Percentiles rank a stretch among this genome's conserved stretches.
These are phyloP conservation scores for Rhodosporidiobolus sp. DNA, from an alignment of 768 basidiomycete species.

Conservation along the genomic window DNA sequence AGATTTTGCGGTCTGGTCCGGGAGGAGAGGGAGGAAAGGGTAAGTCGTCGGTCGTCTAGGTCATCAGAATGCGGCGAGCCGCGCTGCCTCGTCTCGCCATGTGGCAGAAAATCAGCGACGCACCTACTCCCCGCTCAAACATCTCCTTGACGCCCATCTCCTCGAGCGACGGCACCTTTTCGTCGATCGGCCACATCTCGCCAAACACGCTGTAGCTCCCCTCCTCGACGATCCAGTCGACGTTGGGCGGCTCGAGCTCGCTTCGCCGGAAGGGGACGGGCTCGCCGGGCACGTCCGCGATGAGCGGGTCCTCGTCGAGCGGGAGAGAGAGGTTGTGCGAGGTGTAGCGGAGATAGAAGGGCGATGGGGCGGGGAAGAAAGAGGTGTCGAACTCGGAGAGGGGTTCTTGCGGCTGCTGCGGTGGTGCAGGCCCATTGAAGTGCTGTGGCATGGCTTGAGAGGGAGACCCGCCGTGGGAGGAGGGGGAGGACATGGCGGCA, in stretches of 20 bases:
- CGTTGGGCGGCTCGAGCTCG: constrained; percentile 74
- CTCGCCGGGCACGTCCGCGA: constrained; percentile 42
- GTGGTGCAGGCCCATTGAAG: too few relatives aligned
- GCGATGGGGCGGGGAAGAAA: constrained; percentile 78
- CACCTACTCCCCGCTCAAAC: constrained; percentile 69
- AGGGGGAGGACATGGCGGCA: too few relatives aligned
- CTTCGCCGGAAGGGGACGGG: constrained; percentile 52
- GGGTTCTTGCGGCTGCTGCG: background rate
- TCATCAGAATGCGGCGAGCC: too few relatives aligned
- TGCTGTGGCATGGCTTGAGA: too few relatives aligned
- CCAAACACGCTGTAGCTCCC: constrained; percentile 78
- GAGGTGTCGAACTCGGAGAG: constrained; percentile 35
- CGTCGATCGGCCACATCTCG: constrained; percentile 88
- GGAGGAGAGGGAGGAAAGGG: too few relatives aligned
- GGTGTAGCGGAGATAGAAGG: constrained; percentile 75
- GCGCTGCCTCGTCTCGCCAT: background rate
- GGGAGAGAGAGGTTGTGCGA: constrained; percentile 69
- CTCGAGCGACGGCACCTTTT: constrained; percentile 73
- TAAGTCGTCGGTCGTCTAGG: too few relatives aligned
- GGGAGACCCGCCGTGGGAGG: too few relatives aligned
- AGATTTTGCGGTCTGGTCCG: constrained; percentile 68
- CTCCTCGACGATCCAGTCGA: constrained; percentile 86
- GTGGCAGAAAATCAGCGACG: constrained; percentile 32
- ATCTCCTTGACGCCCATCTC: constrained; percentile 77
- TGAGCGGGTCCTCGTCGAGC: constrained; percentile 52